Evolutionary conservation across 2,329 filamentous ascomycete species (phyloP).

Genomic region (Sclerotinia trifoliorum): DNA sequence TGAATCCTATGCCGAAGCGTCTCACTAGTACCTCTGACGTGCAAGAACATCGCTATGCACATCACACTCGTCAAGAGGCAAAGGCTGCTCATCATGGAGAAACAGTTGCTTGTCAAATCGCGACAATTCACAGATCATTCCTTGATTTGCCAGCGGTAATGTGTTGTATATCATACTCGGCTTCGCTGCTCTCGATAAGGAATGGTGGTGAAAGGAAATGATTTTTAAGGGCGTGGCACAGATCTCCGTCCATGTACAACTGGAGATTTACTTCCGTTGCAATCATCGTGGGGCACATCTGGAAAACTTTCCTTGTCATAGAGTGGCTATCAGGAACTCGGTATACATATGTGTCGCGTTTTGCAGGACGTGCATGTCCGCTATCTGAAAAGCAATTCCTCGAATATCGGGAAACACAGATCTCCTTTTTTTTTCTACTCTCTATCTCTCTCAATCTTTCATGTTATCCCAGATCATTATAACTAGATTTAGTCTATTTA

Average conservation of each 20-base stretch:
- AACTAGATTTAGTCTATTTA: background rate
- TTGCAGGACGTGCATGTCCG: no score
- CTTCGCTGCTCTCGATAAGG: background rate
- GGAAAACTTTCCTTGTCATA: no score
- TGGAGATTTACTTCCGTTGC: background rate
- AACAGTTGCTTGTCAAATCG: background rate
- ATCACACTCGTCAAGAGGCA: background rate
- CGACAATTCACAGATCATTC: background rate
- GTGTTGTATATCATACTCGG: background rate
- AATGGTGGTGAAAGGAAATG: background rate
- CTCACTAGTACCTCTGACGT: background rate
- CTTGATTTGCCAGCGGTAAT: background rate
- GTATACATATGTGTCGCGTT: no score
- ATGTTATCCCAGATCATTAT: background rate
- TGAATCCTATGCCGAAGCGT: background rate
- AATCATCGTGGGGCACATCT: background rate
- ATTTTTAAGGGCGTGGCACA: background rate
- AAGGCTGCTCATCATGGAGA: background rate
- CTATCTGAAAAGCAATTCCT: no score
- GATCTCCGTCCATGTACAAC: background rate
- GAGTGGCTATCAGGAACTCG: no score
- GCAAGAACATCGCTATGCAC: background rate
- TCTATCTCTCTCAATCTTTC: background rate
- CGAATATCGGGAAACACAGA: no score
- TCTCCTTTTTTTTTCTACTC: background rate